phyloP scores from a whole-genome alignment of 768 basidiomycete species.

The Amanita molliuscula region DNA sequence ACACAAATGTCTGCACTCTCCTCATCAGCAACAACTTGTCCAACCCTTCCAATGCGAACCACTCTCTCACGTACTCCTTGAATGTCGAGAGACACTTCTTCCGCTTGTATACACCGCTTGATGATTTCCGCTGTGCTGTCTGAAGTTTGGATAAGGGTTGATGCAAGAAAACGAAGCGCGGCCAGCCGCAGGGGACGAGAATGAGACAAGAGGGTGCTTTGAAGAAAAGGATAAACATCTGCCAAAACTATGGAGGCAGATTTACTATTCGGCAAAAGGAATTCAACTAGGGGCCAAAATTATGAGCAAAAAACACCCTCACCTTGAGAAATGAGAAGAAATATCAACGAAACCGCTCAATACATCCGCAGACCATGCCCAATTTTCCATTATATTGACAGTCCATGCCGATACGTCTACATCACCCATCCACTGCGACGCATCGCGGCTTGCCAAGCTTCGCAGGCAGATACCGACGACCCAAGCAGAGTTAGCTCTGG shows the following conservation, averaged over 20 bases:
- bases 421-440: slow-evolving; percentile 33
- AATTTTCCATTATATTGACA: slow-evolving; percentile 30
- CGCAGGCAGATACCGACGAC: slow-evolving; percentile 51
- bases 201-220: slow-evolving; percentile 57
- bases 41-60: slow-evolving; percentile 64
- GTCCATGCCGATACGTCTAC: slow-evolving; percentile 45
- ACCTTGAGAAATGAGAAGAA: slow-evolving; percentile 1
- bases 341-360: slow-evolving; percentile 38
- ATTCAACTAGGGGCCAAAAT: neutral
- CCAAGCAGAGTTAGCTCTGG: slow-evolving; percentile 35
- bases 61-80: slow-evolving; percentile 81
- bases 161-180: slow-evolving; percentile 53
- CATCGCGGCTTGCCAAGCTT: slow-evolving; percentile 33
- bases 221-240: slow-evolving; percentile 35
- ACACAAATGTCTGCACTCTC: slow-evolving; percentile 52
- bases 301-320: neutral
- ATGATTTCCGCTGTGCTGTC: slow-evolving; percentile 41
- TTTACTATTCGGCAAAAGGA: neutral
- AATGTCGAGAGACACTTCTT: slow-evolving; percentile 69
- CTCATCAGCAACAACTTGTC: slow-evolving; percentile 47
- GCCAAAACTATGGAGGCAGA: neutral
- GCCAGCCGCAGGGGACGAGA: slow-evolving; percentile 55
- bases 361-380: slow-evolving; percentile 49
- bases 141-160: slow-evolving; percentile 33
- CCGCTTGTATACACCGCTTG: slow-evolving; percentile 65